These are phyloP conservation scores for Mollisiaceae sp. DNA, from an alignment of 2,329 filamentous ascomycete genomes.

Conservation along the genomic window DNA sequence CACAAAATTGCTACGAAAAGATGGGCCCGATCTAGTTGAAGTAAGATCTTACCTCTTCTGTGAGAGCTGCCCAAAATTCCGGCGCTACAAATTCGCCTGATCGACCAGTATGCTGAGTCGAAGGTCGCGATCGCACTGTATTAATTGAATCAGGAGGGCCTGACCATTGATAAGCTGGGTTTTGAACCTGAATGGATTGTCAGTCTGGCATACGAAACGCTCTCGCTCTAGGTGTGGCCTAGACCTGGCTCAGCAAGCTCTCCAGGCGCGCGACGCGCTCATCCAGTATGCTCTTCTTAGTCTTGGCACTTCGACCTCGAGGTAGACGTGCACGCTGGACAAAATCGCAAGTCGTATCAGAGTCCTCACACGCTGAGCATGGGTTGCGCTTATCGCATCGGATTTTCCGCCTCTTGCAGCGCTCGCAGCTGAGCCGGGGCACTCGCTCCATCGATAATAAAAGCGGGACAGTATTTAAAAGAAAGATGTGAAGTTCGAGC, in stretches of 20 bases:
- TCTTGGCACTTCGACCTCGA: slow-evolving; percentile 15
- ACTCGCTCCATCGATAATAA: not conserved
- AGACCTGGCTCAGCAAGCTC: slow-evolving; percentile 6
- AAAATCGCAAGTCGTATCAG: slow-evolving; percentile 14
- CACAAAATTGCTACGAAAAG: not conserved
- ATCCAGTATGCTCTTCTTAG: slow-evolving; percentile 14
- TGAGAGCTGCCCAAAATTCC: slow-evolving; percentile 22
- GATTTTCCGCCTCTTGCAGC: slow-evolving; percentile 19
- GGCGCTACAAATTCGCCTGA: slow-evolving; percentile 16
- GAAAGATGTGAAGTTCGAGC: not conserved
- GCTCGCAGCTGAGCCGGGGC: slow-evolving; percentile 18
- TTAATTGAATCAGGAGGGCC: slow-evolving; percentile 1
- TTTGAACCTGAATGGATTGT: not conserved
- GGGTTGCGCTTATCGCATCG: slow-evolving; percentile 18
- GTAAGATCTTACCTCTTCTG: slow-evolving; percentile 20
- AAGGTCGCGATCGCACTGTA: not conserved
- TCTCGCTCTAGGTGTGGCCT: slow-evolving; percentile 1
- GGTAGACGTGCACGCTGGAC: slow-evolving; percentile 19
- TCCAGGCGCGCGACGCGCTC: slow-evolving; percentile 18
- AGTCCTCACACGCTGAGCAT: slow-evolving; percentile 16
- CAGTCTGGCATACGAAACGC: slow-evolving; percentile 1
- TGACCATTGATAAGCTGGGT: not conserved
- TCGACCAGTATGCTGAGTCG: not conserved
- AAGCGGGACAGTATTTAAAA: not conserved
- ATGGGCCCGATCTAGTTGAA: not conserved